Evolutionary conservation across 73 alveolate species (phyloP), one percentile per base, ranked within the genome.

Genomic region (Breviolum minutum): DNA sequence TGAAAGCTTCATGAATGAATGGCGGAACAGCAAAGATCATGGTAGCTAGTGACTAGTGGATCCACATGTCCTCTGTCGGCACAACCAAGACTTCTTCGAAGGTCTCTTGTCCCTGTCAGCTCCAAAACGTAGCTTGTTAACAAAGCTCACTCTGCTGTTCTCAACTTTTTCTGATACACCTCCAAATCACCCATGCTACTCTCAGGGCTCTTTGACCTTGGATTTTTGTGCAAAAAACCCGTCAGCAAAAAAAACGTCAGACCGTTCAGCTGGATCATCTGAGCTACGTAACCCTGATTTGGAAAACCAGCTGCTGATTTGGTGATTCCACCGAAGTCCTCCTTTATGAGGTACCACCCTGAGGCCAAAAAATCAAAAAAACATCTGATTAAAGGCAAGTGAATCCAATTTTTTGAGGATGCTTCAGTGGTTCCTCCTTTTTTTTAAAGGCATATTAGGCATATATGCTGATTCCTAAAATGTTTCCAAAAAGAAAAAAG

Each of bases 321-420:
- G 29, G 87, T 92, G 98, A 32, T 92, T 73, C 98, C 98, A 92
- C 1, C 91, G 90, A 66, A 92, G 66, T 7, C 98, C 98, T 48
- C 98, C 98, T 48, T 63, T 29, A 32, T 92, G 98, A n/a, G 98
- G 98, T n/a, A 92, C 98, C 79, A 92, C 98, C 98, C 98, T 92
- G 64, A 20, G 32, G 11, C 63, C 22, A 17, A 20, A 20, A 7
- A 19, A 16, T 13, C n/a, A 13, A 6, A 14, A 14, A 30, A n/a
- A 48, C 30, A 30, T 32, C n/a, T 8, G n/a, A 20, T 8, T 40
- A 40, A 40, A 40, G 54, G 54, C 54, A n/a, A n/a, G n/a, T n/a
- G n/a, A n/a, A n/a, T n/a, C n/a, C n/a, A n/a, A n/a, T n/a, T n/a
- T n/a, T n/a, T n/a, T 40, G 3, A 40, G 54, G 54, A 40, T 2